Evolutionary conservation across 768 basidiomycete genomes (phyloP).

Genomic region (Lyophyllum semitale): DNA sequence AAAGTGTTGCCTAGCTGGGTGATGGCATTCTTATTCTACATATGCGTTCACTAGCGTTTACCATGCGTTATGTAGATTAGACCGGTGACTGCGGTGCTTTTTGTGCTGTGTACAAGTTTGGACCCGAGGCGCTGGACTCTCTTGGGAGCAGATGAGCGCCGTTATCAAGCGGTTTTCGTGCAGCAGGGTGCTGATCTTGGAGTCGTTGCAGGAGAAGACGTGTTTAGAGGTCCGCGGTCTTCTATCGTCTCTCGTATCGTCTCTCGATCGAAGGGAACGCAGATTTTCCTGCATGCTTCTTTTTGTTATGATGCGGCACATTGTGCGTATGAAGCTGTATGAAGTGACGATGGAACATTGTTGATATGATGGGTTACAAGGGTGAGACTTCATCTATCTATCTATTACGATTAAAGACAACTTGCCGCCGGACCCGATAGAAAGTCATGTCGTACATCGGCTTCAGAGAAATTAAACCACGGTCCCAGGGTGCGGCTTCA

Average conservation of each 20-base stretch:
- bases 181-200: neutral
- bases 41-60: neutral
- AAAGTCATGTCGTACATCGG: neutral
- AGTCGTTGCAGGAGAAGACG: neutral
- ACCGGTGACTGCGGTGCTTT: too few species aligned
- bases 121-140: too few species aligned
- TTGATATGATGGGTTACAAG: neutral
- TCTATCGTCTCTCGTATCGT: neutral
- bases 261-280: neutral
- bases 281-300: neutral
- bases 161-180: neutral
- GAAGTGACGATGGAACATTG: too few species aligned
- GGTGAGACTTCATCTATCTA: too few species aligned
- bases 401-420: neutral
- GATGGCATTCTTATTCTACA: neutral
- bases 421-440: constrained; percentile 19
- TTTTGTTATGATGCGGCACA: neutral
- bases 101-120: neutral
- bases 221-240: neutral
- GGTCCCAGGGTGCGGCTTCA: neutral
- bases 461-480: neutral
- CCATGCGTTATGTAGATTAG: neutral
- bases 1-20: neutral
- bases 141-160: too few species aligned
- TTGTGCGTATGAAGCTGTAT: too few species aligned